phyloP scores from a whole-genome alignment of 495 filamentous ascomycete species.

The Neurospora sp. region DNA sequence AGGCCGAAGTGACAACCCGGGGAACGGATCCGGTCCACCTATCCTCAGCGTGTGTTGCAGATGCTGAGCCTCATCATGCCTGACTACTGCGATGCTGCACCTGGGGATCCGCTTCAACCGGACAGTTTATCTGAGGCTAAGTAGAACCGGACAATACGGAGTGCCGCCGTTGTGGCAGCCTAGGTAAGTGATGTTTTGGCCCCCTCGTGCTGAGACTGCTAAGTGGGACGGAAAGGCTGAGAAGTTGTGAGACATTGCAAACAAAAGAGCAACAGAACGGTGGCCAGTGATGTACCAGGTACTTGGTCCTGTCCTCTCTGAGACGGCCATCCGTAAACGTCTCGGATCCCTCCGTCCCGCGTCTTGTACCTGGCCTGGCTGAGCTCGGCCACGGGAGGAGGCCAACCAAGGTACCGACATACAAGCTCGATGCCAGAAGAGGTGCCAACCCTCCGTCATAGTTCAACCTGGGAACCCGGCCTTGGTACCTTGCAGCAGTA shows the following conservation, averaged over 20 bases:
- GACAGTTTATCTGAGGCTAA: background rate
- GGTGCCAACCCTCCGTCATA: background rate
- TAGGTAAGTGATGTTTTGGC: background rate
- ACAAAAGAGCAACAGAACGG: background rate
- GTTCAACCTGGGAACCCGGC: background rate
- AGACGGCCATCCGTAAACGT: background rate
- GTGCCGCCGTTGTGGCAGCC: background rate
- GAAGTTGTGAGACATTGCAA: background rate
- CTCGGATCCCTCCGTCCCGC: background rate
- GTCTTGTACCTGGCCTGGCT: background rate
- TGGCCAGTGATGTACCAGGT: background rate
- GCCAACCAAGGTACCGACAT: background rate
- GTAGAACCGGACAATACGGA: background rate
- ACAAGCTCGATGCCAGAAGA: background rate
- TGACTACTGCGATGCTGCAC: background rate
- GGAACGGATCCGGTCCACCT: background rate
- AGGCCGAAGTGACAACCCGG: background rate
- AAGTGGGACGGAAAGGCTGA: background rate
- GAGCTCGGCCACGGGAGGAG: background rate
- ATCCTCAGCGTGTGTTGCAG: background rate
- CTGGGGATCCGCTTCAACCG: background rate
- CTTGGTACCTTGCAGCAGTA: background rate
- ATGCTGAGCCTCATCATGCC: background rate
- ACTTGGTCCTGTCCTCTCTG: background rate
- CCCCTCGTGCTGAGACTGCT: background rate